Evolutionary conservation across 139 green algal genomes (phyloP).

Genomic region (Tetraselmis striata): DNA sequence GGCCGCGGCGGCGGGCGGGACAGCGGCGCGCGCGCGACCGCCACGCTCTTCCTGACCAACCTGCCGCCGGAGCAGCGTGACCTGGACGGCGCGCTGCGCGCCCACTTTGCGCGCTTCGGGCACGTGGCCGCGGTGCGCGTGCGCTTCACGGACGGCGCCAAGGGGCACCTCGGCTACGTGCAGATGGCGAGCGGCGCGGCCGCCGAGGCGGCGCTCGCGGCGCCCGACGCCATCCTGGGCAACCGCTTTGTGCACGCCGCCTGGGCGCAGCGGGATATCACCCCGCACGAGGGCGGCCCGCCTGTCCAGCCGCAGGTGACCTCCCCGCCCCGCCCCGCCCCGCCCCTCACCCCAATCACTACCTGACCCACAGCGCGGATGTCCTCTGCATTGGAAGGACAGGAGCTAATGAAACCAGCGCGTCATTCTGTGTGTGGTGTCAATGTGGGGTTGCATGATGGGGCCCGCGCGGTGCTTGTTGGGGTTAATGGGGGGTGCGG

Average conservation of each 20-base stretch:
- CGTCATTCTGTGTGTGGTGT: too few species aligned
- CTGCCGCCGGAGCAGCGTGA: conserved; percentile 12
- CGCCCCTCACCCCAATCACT: too few species aligned
- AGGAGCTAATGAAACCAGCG: not conserved
- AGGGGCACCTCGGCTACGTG: conserved; percentile 15
- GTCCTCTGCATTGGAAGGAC: too few species aligned
- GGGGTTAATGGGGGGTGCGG: too few species aligned
- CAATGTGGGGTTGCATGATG: too few species aligned
- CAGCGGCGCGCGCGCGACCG: conserved; percentile 8
- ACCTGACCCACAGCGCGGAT: too few species aligned
- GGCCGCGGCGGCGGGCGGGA: not conserved
- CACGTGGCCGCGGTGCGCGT: conserved; percentile 15
- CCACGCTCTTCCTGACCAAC: conserved; percentile 21
- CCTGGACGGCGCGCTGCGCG: not conserved
- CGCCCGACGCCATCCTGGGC: conserved; percentile 20
- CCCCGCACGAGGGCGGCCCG: too few species aligned
- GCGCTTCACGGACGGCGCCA: not conserved
- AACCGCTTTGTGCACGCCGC: conserved; percentile 24
- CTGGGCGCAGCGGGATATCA: conserved; percentile 13
- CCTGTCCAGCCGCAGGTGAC: too few species aligned
- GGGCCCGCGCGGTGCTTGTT: too few species aligned
- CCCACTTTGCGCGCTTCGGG: conserved; percentile 27
- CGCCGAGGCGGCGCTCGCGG: conserved; percentile 12
- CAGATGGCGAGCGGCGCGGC: conserved; percentile 17
- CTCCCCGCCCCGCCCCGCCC: too few species aligned